Base-by-base conservation (phyloP, 345 rosid genomes). In the Brassica carinata region DNA sequence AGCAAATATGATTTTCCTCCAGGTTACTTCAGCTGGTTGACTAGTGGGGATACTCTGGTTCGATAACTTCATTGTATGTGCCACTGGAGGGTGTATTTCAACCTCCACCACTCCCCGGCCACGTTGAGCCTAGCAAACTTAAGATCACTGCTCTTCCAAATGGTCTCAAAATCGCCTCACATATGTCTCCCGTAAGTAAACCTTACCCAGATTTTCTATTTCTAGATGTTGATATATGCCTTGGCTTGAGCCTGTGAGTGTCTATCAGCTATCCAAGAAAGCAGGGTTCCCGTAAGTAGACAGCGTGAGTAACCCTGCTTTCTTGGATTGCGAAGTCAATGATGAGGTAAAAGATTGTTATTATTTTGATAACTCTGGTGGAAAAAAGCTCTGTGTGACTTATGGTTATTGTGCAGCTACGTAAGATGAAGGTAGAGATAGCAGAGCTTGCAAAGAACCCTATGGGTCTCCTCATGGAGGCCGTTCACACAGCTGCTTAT, bases 281-380 rank as follows among this genome's bases (percentile, higher is more conserved):
- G 26, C 26, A 23, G 26, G 26, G 26, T 23, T 23, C 26, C 26
- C 26, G 26, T 23, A 23, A 23, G 26, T 23, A 23, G 93, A 90
- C 79, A 86, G 83, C 66, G 88, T 89, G 61, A 83, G 93, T 77
- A 92, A 90, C 77, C 93, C 93, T 64, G 92, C 86, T 53, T 92
- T 92, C 86, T 78, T 92, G 83, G 95, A 92, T 77, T 92, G 95
- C 93, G 97, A 90, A 83, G 87, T 92, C 40, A 86, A 83, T 73
- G 95, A 90, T 80, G 90, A 90, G 92, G 92, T 89, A 87, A 17
- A 53, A 23, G 26, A 23, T 45, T 13, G 40, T 5, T 59, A 48
- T 14, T 61, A 8, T 53, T 67, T 15, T 65, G 55, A 36, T 62
- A 67, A 62, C 27, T 77, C 2, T 58, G 2, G n/a, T 61, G 48